Evolutionary conservation across 345 rosid genomes (phyloP), one percentile per base, ranked within the genome.

Genomic region (Melastoma malabathricum): DNA sequence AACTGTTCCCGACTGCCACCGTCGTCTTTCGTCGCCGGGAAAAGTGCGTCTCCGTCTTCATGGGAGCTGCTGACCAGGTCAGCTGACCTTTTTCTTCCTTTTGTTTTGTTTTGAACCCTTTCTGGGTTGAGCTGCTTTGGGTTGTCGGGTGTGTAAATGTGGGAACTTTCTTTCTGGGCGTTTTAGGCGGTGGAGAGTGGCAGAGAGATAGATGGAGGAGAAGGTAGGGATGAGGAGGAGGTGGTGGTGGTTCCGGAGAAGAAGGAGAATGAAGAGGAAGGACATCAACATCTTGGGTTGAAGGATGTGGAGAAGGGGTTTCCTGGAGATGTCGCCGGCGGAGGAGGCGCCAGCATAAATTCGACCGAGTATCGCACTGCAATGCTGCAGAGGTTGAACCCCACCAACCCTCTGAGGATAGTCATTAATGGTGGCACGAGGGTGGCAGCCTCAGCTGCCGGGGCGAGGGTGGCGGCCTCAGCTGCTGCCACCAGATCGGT

Each of bases 321-420:
- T 20, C 58, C 53, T n/a, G 74, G 64, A 45, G 62, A 59, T 51
- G 68, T 56, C 43, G 56, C 15, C 3, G 71, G 55, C 57, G 34
- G 16, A 34, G 52, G 18, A 34, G 52, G 18, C 47, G 55, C 25
- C 51, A 51, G 44, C 39, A 45, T 18, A 27, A 12, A 18, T 16
- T 17, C 23, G 56, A 15, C 66, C 3, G 75, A 66, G 41, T 65
- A 55, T 63, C 69, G 57, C n/a, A 54, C 52, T 18, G 63, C 93
- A 27, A 75, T 76, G 82, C 52, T 92, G 77, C 89, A 67, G 46
- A 81, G 76, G 49, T 57, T 92, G 44, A 82, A 84, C 63, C 86
- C 80, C 13, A 80, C 88, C 39, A 92, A 87, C 67, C 96, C 98
- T 64, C 72, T 92, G 46, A 72, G 95, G 58, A 58, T 87, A 59